These are phyloP conservation scores for Aspergillus fijiensis DNA, from an alignment of 2,329 filamentous ascomycete species.

Conservation along the genomic window DNA sequence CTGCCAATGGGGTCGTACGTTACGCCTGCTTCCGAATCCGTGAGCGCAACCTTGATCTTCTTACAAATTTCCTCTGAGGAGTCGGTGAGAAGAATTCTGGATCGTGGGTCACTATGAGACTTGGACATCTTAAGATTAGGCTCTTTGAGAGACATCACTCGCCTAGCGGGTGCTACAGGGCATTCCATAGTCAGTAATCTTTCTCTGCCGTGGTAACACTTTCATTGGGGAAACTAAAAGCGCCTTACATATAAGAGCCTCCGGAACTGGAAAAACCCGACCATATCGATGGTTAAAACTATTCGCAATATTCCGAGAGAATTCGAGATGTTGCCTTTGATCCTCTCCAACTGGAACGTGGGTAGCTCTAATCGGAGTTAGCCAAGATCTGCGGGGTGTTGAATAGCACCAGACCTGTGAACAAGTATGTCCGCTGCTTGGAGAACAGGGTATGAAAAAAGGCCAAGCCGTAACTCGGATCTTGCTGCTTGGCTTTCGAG, in stretches of 20 bases:
- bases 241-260: slow-evolving; percentile 68
- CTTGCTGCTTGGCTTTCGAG: slow-evolving; percentile 59
- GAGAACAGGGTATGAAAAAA: slow-evolving; percentile 94
- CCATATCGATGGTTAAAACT: slow-evolving; percentile 81
- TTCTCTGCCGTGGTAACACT: neutral
- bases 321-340: slow-evolving; percentile 90
- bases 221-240: too few relatives aligned
- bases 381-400: slow-evolving; percentile 5
- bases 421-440: slow-evolving; percentile 93
- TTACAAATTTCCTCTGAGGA: slow-evolving; percentile 59
- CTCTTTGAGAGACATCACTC: slow-evolving; percentile 84
- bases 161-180: slow-evolving; percentile 66
- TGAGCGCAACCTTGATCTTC: slow-evolving; percentile 73
- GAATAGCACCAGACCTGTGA: slow-evolving; percentile 58
- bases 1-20: slow-evolving; percentile 68
- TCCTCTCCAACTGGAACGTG: slow-evolving; percentile 97
- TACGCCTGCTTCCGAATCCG: slow-evolving; percentile 68
- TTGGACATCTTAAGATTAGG: slow-evolving; percentile 93
- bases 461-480: slow-evolving; percentile 73
- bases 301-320: slow-evolving; percentile 78
- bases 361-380: slow-evolving; percentile 62
- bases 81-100: slow-evolving; percentile 82
- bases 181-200: slow-evolving; percentile 6
- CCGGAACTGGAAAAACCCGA: slow-evolving; percentile 62
- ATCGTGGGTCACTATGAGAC: slow-evolving; percentile 68